Conservation (phyloP, 2,329 filamentous ascomycete genomes). For the Alternaria alternata region DNA sequence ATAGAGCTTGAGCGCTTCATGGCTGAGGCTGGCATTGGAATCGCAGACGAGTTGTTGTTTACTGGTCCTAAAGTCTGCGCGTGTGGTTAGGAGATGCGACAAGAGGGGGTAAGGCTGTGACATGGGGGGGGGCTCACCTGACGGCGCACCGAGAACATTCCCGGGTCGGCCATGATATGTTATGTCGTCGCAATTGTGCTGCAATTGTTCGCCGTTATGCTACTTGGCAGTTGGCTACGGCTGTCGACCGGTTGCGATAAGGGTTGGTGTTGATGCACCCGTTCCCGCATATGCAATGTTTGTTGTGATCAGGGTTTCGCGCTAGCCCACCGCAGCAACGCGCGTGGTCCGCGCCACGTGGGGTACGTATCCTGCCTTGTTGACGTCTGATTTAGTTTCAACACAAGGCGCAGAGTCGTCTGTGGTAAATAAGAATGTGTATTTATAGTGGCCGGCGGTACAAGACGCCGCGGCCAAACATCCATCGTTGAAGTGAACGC, state of each 20-base stretch:
- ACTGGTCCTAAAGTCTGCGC: constrained; percentile 83
- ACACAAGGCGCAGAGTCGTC: background rate
- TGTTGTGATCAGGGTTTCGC: constrained; percentile 37
- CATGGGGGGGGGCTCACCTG: constrained; percentile 68
- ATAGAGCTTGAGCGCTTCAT: constrained; percentile 92
- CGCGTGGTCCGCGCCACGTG: constrained; percentile 19
- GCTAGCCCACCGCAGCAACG: constrained; percentile 38
- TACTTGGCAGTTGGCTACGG: background rate
- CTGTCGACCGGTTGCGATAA: constrained; percentile 11
- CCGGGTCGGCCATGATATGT: constrained; percentile 53
- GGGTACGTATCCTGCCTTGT: constrained; percentile 14
- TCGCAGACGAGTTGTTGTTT: constrained; percentile 76
- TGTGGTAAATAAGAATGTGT: background rate
- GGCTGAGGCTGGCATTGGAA: constrained; percentile 90
- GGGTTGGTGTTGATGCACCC: constrained; percentile 29
- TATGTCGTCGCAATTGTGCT: constrained; percentile 13
- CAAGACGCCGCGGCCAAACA: constrained; percentile 21
- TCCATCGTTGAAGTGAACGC: constrained; percentile 33
- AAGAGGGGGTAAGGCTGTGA: constrained; percentile 17
- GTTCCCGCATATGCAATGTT: constrained; percentile 30
- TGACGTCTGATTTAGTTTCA: constrained; percentile 7
- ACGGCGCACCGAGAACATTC: constrained; percentile 89
- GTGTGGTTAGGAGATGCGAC: constrained; percentile 23
- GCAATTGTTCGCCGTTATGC: constrained; percentile 3
- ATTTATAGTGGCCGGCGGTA: constrained; percentile 19